A percentile compares a stretch with the other conserved stretches of the same genome.
Conservation (phyloP, 1,139 yeast species). For the Meyerozyma smithsonii region DNA sequence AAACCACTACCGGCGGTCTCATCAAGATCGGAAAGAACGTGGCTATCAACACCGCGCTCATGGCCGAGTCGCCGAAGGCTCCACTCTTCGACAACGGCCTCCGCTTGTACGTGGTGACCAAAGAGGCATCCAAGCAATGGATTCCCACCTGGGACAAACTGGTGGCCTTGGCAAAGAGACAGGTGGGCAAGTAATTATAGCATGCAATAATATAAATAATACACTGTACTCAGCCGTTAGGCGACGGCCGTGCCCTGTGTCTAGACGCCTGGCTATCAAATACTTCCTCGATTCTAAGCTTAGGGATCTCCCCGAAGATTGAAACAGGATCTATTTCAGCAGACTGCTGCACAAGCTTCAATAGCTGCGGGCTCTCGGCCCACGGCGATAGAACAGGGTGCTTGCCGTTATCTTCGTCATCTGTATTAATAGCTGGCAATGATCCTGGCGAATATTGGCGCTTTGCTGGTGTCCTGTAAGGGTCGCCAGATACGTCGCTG, state of each 20-base stretch:
- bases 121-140: conserved; percentile 62
- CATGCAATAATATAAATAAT: background rate
- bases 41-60: conserved; percentile 58
- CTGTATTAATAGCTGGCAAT: conserved; percentile 47
- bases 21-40: conserved; percentile 81
- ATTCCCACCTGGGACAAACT: conserved; percentile 62
- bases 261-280: conserved; percentile 48
- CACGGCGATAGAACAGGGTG: conserved; percentile 52
- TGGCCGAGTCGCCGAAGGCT: conserved; percentile 57
- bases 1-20: conserved; percentile 78
- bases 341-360: conserved; percentile 50
- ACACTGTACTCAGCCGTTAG: conserved; percentile 18
- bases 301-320: conserved; percentile 76
- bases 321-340: conserved; percentile 61
- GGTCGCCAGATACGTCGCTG: background rate
- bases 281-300: conserved; percentile 63
- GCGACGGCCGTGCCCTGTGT: conserved; percentile 55
- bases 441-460: conserved; percentile 13
- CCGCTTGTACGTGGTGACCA: conserved; percentile 77
- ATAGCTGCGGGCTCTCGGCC: conserved; percentile 68
- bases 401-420: conserved; percentile 42
- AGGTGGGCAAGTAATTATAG: conserved; percentile 1
- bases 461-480: background rate
- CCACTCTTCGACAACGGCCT: conserved; percentile 78
- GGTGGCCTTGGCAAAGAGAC: conserved; percentile 51